These are phyloP conservation scores for Caloboletus firmus DNA, from an alignment of 1,284 basidiomycete genomes.

Conservation along the genomic window DNA sequence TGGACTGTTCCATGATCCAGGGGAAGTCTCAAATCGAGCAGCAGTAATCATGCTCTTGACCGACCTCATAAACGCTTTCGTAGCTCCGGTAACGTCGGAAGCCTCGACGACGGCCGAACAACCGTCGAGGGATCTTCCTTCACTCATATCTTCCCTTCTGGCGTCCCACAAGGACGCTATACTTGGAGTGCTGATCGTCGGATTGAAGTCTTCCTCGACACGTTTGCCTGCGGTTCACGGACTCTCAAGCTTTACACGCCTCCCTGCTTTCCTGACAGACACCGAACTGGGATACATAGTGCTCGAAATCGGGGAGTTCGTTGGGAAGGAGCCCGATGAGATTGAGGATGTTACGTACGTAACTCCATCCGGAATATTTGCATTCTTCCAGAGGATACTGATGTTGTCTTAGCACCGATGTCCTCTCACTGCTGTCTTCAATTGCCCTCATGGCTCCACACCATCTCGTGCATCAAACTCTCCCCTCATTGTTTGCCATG, in stretches of 20 bases:
- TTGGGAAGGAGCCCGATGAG: constrained; percentile 58
- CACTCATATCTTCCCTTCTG: constrained; percentile 41
- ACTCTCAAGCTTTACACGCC: constrained; percentile 63
- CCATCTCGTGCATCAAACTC: constrained; percentile 74
- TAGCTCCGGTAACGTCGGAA: constrained; percentile 29
- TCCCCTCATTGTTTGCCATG: constrained; percentile 76
- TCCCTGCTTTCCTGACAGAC: constrained; percentile 60
- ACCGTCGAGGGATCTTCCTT: neutral
- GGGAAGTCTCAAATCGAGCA: constrained; percentile 73
- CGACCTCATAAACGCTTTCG: constrained; percentile 54
- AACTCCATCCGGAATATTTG: neutral
- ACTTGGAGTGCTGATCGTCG: constrained; percentile 63
- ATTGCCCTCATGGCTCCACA: constrained; percentile 64
- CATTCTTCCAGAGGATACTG: neutral
- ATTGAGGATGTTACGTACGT: constrained; percentile 55
- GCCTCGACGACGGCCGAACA: neutral
- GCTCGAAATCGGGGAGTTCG: constrained; percentile 71
- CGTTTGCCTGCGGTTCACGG: constrained; percentile 62
- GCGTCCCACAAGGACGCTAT: constrained; percentile 74
- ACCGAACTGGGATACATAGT: constrained; percentile 82
- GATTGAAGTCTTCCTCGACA: constrained; percentile 56
- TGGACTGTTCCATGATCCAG: constrained; percentile 73
- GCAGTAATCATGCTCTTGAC: constrained; percentile 64
- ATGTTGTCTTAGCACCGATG: constrained; percentile 52
- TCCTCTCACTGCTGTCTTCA: constrained; percentile 66